Percentiles rank a stretch among this genome's conserved stretches.
These are phyloP conservation scores for Cystofilobasidium capitatum DNA, from an alignment of 768 basidiomycete genomes.

Conservation along the genomic window DNA sequence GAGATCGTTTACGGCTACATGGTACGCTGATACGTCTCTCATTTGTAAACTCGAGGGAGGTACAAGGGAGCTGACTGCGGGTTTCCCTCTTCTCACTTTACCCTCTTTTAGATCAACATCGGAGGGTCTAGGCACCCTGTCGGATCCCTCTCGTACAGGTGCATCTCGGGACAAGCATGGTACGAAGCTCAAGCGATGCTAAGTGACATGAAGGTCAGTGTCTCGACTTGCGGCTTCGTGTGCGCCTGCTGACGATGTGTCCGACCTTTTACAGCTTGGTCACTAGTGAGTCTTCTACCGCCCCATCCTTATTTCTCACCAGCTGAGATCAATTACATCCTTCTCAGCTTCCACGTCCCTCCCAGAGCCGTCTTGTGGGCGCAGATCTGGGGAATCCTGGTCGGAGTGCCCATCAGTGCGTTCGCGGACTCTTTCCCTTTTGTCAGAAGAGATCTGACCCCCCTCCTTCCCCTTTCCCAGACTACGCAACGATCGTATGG, in stretches of 20 bases:
- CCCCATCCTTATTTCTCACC: neutral
- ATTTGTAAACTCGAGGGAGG: too few species aligned
- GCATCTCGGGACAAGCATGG: conserved; percentile 13
- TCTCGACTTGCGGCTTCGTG: too few species aligned
- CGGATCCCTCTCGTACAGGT: conserved; percentile 11
- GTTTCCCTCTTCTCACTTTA: neutral
- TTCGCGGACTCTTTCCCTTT: neutral
- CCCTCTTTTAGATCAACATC: neutral
- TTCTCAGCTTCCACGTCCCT: conserved; percentile 13
- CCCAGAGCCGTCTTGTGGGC: neutral
- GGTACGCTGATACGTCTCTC: too few species aligned
- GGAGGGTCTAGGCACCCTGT: conserved; percentile 12
- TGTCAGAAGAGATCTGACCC: neutral
- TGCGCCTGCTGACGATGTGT: neutral
- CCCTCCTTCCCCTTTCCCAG: too few species aligned
- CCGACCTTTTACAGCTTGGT: neutral
- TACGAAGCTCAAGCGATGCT: conserved; percentile 15
- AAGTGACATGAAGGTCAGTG: conserved; percentile 11
- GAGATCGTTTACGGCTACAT: conserved; percentile 4
- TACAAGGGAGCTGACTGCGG: too few species aligned
- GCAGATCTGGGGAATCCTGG: conserved; percentile 7
- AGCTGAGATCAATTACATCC: too few species aligned
- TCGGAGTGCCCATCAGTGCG: conserved; percentile 9
- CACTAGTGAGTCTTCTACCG: neutral
- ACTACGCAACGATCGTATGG: conserved; percentile 5